These are phyloP conservation scores for Breynia disticha DNA, from an alignment of 441 rosid genomes.

Conservation along the genomic window DNA sequence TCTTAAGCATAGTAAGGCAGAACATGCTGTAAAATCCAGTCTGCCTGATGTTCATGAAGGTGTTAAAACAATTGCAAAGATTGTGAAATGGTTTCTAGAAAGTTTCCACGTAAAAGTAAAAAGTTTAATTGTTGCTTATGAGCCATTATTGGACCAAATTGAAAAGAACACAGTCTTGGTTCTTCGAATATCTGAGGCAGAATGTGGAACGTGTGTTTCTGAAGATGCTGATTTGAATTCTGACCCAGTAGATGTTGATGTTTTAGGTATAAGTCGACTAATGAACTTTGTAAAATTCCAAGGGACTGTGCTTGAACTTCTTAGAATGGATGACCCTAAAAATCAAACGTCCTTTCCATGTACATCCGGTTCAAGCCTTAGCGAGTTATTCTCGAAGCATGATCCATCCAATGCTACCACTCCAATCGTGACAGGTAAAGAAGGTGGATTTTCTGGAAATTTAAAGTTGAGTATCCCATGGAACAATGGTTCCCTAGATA, in stretches of 20 bases:
- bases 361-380: conserved; percentile 20
- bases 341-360: conserved; percentile 23
- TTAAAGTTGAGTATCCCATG: conserved; percentile 89
- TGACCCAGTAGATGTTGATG: conserved; percentile 33
- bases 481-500: conserved; percentile 89
- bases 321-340: conserved; percentile 40
- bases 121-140: conserved; percentile 76
- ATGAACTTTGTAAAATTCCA: conserved; percentile 68
- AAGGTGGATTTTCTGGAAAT: conserved; percentile 83
- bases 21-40: conserved; percentile 29
- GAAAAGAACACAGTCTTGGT: conserved; percentile 43
- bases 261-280: conserved; percentile 67
- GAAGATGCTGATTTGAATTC: conserved; percentile 36
- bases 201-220: conserved; percentile 71
- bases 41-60: conserved; percentile 87
- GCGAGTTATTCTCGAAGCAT: conserved; percentile 18
- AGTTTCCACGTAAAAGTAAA: conserved; percentile 74
- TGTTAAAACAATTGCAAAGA: conserved; percentile 94
- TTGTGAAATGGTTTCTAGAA: conserved; percentile 86
- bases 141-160: conserved; percentile 40
- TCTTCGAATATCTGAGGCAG: conserved; percentile 59
- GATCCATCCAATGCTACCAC: conserved; percentile 29
- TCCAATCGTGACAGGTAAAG: conserved; percentile 53
- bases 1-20: conserved; percentile 31
- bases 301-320: conserved; percentile 80